Percentiles rank a stretch among this genome's conserved stretches.
phyloP scores from a whole-genome alignment of 2,329 filamentous ascomycete species.

The Pleoardoris graminearum region DNA sequence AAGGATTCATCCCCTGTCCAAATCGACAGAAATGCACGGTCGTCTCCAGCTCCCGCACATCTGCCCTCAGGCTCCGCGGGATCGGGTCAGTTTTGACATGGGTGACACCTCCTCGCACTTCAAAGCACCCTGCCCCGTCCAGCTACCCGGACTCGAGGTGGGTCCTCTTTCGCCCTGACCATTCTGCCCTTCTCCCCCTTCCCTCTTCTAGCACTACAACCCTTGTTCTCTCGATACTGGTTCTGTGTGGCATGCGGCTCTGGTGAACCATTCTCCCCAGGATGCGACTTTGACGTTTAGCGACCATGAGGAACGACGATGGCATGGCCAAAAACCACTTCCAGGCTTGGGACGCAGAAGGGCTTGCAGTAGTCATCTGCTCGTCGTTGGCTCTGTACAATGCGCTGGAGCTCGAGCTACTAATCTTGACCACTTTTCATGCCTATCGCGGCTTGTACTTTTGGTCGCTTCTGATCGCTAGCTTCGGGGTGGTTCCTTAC shows the following conservation, averaged over 20 bases:
- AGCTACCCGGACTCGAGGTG: constrained; percentile 11
- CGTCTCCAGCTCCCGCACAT: constrained; percentile 11
- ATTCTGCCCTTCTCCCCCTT: background rate
- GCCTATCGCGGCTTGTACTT: constrained; percentile 52
- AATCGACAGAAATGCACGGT: constrained; percentile 1
- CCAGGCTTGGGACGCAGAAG: constrained; percentile 21
- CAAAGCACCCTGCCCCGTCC: constrained; percentile 7
- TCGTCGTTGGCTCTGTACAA: constrained; percentile 36
- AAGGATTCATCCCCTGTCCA: constrained; percentile 8
- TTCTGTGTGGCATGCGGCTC: background rate
- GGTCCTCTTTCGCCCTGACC: constrained; percentile 1
- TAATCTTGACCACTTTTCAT: constrained; percentile 52
- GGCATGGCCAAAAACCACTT: constrained; percentile 18
- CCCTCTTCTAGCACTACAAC: background rate
- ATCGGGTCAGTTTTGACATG: constrained; percentile 12
- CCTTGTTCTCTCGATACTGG: background rate
- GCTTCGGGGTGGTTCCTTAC: constrained; percentile 51
- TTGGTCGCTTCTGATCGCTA: constrained; percentile 49
- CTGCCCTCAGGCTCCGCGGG: constrained; percentile 13
- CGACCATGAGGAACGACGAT: constrained; percentile 10
- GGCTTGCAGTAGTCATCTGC: constrained; percentile 45
- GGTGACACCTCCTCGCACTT: constrained; percentile 13
- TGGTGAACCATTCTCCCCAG: background rate
- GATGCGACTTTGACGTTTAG: constrained; percentile 10
- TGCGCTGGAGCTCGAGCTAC: constrained; percentile 47